Evolutionary conservation across 768 basidiomycete species (phyloP).

Genomic region (Tylopilus sp.): DNA sequence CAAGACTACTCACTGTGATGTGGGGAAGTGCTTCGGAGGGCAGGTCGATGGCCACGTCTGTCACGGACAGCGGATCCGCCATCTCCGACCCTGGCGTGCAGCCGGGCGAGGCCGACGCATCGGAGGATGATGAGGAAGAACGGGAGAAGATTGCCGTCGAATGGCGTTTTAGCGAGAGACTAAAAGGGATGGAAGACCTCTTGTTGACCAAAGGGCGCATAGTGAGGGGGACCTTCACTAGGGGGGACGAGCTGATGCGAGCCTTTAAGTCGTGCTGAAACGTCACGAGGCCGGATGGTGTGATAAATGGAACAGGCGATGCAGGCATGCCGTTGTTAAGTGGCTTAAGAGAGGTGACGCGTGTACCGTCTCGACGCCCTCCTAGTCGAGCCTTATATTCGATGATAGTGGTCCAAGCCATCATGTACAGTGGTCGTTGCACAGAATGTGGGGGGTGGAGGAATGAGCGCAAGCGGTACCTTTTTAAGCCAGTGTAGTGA

Average conservation of each 20-base stretch:
- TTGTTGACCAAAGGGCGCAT: slow-evolving; percentile 29
- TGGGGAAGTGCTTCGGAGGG: slow-evolving; percentile 2
- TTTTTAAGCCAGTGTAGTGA: slow-evolving; percentile 18
- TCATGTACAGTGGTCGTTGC: slow-evolving; percentile 11
- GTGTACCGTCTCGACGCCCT: slow-evolving; percentile 11
- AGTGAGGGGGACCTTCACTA: slow-evolving; percentile 26
- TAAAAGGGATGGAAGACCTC: slow-evolving; percentile 24
- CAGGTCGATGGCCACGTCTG: not conserved
- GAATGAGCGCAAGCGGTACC: slow-evolving; percentile 7
- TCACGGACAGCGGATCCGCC: slow-evolving; percentile 19
- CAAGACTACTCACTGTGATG: slow-evolving; percentile 13
- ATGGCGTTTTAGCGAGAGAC: slow-evolving; percentile 23
- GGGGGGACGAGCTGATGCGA: slow-evolving; percentile 21
- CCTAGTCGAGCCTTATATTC: slow-evolving; percentile 18
- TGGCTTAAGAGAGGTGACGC: slow-evolving; percentile 15
- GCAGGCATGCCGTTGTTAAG: slow-evolving; percentile 23
- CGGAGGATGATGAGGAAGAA: slow-evolving; percentile 17
- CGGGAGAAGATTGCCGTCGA: slow-evolving; percentile 24
- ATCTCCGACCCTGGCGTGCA: slow-evolving; percentile 18
- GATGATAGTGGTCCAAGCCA: slow-evolving; percentile 15
- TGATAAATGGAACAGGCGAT: slow-evolving; percentile 26
- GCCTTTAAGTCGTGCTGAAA: slow-evolving; percentile 30
- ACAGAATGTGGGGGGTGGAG: slow-evolving; percentile 18
- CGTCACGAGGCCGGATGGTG: slow-evolving; percentile 26
- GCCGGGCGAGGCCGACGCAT: slow-evolving; percentile 6